Evolutionary conservation across 108 stramenopile genomes (phyloP).

Genomic region (Skeletonema grethae): DNA sequence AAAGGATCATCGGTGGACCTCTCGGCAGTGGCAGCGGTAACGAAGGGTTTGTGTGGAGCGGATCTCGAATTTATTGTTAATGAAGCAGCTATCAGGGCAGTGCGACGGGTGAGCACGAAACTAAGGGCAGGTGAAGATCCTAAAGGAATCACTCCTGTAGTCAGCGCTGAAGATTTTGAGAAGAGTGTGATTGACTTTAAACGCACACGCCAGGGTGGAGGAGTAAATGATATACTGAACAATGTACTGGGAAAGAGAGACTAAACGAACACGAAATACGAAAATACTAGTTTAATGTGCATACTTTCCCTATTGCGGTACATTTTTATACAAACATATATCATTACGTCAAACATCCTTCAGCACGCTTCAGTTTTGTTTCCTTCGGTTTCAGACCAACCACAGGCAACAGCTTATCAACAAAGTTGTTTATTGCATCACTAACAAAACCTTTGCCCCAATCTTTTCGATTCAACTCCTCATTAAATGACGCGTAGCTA

Average conservation of each 20-base stretch:
- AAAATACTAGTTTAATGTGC: neutral
- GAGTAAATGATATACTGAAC: constrained; percentile 39
- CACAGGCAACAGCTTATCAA: constrained; percentile 1
- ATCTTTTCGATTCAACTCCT: constrained; percentile 26
- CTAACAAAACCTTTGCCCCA: constrained; percentile 10
- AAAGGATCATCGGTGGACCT: constrained; percentile 63
- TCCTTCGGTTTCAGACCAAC: constrained; percentile 7
- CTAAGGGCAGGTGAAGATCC: constrained; percentile 48
- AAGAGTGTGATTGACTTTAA: constrained; percentile 67
- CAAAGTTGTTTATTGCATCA: constrained; percentile 14
- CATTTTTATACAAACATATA: constrained; percentile 9
- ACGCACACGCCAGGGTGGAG: constrained; percentile 54
- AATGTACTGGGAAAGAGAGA: constrained; percentile 26
- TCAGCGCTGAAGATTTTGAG: constrained; percentile 79
- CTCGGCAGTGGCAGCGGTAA: constrained; percentile 72
- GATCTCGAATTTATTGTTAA: constrained; percentile 95
- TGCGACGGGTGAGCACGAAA: constrained; percentile 74
- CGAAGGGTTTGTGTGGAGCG: constrained; percentile 88
- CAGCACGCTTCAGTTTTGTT: constrained; percentile 4
- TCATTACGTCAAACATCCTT: constrained; percentile 22
- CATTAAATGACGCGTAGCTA: constrained; percentile 17
- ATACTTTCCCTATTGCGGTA: neutral
- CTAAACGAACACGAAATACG: neutral
- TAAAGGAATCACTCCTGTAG: constrained; percentile 58
- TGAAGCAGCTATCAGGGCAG: constrained; percentile 94